phyloP scores from a whole-genome alignment of 192 early-diverging fungal genomes.

The Coemansia reversa region DNA sequence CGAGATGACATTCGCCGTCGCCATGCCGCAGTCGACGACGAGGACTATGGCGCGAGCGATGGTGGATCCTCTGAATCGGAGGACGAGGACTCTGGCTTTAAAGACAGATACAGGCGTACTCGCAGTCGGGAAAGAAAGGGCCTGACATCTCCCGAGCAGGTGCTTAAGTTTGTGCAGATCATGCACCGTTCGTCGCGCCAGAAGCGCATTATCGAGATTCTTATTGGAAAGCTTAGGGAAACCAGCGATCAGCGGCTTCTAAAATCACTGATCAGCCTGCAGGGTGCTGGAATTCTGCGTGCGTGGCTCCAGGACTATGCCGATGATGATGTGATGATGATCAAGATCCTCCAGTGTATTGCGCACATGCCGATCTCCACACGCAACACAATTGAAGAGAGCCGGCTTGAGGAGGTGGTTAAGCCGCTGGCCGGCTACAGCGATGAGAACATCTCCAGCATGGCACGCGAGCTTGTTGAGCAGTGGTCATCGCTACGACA shows the following conservation, averaged over 20 bases:
- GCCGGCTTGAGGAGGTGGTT: slow-evolving; percentile 69
- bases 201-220: slow-evolving; percentile 54
- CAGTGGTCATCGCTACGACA: slow-evolving; percentile 38
- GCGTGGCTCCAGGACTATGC: slow-evolving; percentile 63
- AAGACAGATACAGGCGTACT: slow-evolving; percentile 22
- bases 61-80: slow-evolving; percentile 36
- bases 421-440: slow-evolving; percentile 36
- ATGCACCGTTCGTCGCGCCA: slow-evolving; percentile 65
- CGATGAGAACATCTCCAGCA: slow-evolving; percentile 41
- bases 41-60: slow-evolving; percentile 54
- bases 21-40: slow-evolving; percentile 50
- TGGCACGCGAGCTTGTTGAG: slow-evolving; percentile 35
- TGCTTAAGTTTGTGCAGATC: slow-evolving; percentile 71
- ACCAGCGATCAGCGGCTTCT: slow-evolving; percentile 61
- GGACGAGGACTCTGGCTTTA: slow-evolving; percentile 16
- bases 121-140: slow-evolving; percentile 37
- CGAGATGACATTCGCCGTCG: slow-evolving; percentile 58
- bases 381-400: slow-evolving; percentile 77
- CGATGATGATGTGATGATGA: slow-evolving; percentile 60
- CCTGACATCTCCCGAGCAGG: slow-evolving; percentile 68
- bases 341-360: slow-evolving; percentile 66
- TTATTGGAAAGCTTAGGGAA: slow-evolving; percentile 65
- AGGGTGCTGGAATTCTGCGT: slow-evolving; percentile 40
- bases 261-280: slow-evolving; percentile 60
- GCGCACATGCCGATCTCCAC: slow-evolving; percentile 75